Evolutionary conservation across 2,329 filamentous ascomycete species (phyloP), one percentile per base, ranked within the genome.

Genomic region (Alternaria longipes): DNA sequence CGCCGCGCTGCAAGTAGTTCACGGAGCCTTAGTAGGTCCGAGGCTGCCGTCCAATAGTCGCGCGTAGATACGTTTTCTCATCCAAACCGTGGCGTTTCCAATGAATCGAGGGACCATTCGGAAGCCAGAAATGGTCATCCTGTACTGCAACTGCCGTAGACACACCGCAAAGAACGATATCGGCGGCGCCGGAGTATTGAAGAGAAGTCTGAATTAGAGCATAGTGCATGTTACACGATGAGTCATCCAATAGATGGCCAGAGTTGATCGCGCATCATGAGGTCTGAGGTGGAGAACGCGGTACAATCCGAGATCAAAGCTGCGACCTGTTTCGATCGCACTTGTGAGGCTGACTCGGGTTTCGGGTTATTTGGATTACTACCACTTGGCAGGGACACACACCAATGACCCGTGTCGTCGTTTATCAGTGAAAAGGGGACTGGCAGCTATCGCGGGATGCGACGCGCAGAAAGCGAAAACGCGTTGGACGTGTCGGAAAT

Each of bases 111-210:
- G 32, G 28, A 36, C 30, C 47, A 26, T 22, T 47, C 30, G 22
- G 36, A 32, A 44, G 45, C 40, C 55, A 32, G 14, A 5, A 44
- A 28, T 32, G 41, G 46, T 36, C 40, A 51, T 41, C 41, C 40
- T 34, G 45, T 32, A 38, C 32, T 16, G 41, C 42, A 38, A 38
- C 41, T 56, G 50, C 63, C 59, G 46, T 26, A 30, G 36, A 24
- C 26, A 40, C 51, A 26, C 32, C 49, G 42, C 41, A 42, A 47
- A 16, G 41, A 47, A 59, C 59, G 34, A 64, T 45, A 16, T 62
- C 63, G 63, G 65, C 54, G 16, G n/a, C 47, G 49, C 63, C 64
- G 60, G 40, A 55, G 28, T 57, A 38, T 59, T 50, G 54, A 57
- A n/a, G 26, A 47, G 8, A 20, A 22, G 24, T 16, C 42, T 40